phyloP scores from a whole-genome alignment of 192 early-diverging fungal species.

The Gigaspora rosea region DNA sequence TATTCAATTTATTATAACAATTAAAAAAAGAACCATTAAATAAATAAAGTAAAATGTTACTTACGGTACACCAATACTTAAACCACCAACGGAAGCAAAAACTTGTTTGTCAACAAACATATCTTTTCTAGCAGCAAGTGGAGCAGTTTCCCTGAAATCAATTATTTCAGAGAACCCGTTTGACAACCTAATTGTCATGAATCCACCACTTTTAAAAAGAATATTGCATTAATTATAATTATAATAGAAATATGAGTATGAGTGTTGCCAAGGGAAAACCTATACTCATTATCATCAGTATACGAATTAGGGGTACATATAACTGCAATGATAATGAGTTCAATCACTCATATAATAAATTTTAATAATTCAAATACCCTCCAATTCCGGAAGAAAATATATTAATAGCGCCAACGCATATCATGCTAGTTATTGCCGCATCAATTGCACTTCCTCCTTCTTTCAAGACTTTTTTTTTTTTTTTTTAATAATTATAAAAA shows the following conservation, averaged over 20 bases:
- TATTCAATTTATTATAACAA: slow-evolving; percentile 27
- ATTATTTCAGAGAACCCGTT: slow-evolving; percentile 67
- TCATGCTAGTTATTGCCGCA: slow-evolving; percentile 79
- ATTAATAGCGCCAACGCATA: slow-evolving; percentile 87
- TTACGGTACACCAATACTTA: slow-evolving; percentile 77
- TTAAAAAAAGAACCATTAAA: not conserved
- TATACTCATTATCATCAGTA: too few relatives aligned
- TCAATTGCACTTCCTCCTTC: slow-evolving; percentile 89
- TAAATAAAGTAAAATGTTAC: slow-evolving; percentile 29
- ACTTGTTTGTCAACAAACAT: slow-evolving; percentile 82
- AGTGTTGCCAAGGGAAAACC: not conserved
- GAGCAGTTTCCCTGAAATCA: slow-evolving; percentile 90
- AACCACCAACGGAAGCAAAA: slow-evolving; percentile 69
- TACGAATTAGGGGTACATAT: too few relatives aligned
- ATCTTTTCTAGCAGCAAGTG: slow-evolving; percentile 64
- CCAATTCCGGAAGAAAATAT: slow-evolving; percentile 88
- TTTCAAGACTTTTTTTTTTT: slow-evolving; percentile 56
- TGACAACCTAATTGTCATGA: slow-evolving; percentile 77
- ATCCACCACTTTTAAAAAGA: slow-evolving; percentile 71
- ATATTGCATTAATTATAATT: not conserved
- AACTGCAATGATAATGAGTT: too few relatives aligned
- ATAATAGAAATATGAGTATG: not conserved
- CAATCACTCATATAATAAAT: not conserved
- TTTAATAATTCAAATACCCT: slow-evolving; percentile 41
- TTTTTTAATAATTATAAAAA: not conserved